These are phyloP conservation scores for Trichomonas vaginalis DNA, from an alignment of 208 protist genomes.

Conservation along the genomic window DNA sequence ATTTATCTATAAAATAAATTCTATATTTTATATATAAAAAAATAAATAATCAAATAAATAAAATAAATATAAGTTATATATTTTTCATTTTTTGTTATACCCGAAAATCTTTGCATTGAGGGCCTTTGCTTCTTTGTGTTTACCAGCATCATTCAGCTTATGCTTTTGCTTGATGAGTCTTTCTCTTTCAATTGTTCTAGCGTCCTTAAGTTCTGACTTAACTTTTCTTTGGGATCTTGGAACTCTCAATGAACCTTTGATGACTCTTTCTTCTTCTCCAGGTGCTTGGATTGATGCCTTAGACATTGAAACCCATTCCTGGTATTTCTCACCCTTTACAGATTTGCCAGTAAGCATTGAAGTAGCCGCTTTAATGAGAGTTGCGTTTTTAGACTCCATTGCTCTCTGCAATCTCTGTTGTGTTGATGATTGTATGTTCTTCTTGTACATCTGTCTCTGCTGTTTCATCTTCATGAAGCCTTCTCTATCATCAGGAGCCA, in stretches of 20 bases:
- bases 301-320: not conserved
- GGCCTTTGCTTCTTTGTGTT: not conserved
- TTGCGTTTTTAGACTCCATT: not conserved
- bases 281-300: not conserved
- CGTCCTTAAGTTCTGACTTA: not conserved
- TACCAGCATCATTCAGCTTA: not conserved
- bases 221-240: not conserved
- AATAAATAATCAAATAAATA: no score
- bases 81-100: not conserved
- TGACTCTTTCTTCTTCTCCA: not conserved
- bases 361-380: not conserved
- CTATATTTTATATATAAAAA: no score
- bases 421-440: not conserved
- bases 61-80: not conserved
- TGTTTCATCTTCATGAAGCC: not conserved
- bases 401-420: not conserved
- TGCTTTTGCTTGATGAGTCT: conserved; percentile 12
- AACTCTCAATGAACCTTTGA: not conserved
- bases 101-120: not conserved
- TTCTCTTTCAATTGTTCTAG: not conserved
- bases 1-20: no score
- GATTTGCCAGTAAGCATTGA: not conserved
- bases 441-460: not conserved
- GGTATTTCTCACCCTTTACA: not conserved
- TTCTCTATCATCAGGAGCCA: not conserved